These are phyloP conservation scores for Canariomyces notabilis DNA, from an alignment of 2,329 filamentous ascomycete species.

Conservation along the genomic window DNA sequence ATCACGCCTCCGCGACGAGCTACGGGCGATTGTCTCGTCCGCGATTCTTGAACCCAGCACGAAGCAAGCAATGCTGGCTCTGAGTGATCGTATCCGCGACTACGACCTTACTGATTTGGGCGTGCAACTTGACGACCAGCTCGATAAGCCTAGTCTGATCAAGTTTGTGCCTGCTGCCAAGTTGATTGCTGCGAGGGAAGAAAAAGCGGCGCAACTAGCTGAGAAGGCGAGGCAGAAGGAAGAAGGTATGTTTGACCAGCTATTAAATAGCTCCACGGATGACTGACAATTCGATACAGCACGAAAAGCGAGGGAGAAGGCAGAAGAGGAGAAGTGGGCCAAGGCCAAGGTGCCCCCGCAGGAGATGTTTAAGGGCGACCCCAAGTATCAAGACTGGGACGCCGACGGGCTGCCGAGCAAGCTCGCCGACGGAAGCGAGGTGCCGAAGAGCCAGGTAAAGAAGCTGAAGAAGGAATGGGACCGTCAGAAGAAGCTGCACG, in stretches of 20 bases:
- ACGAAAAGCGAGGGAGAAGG: conserved; percentile 43
- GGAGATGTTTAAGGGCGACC: conserved; percentile 54
- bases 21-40: conserved; percentile 52
- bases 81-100: conserved; percentile 79
- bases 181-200: conserved; percentile 53
- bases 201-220: conserved; percentile 55
- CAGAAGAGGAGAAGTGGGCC: conserved; percentile 44
- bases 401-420: conserved; percentile 73
- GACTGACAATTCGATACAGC: conserved; percentile 16
- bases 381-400: conserved; percentile 71
- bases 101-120: conserved; percentile 74
- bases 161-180: conserved; percentile 53
- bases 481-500: conserved; percentile 78
- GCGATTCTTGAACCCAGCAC: conserved; percentile 52
- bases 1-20: conserved; percentile 55
- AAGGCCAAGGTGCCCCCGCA: conserved; percentile 52
- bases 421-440: conserved; percentile 70
- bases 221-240: conserved; percentile 55
- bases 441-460: conserved; percentile 75
- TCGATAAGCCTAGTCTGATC: conserved; percentile 65
- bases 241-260: conserved; percentile 46
- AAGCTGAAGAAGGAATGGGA: conserved; percentile 88
- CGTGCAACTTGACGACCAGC: conserved; percentile 82
- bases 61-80: conserved; percentile 59
- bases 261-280: too few species aligned